Conservation (phyloP, 2,329 filamentous ascomycete genomes). For the Conoideocrella luteorostrata region DNA sequence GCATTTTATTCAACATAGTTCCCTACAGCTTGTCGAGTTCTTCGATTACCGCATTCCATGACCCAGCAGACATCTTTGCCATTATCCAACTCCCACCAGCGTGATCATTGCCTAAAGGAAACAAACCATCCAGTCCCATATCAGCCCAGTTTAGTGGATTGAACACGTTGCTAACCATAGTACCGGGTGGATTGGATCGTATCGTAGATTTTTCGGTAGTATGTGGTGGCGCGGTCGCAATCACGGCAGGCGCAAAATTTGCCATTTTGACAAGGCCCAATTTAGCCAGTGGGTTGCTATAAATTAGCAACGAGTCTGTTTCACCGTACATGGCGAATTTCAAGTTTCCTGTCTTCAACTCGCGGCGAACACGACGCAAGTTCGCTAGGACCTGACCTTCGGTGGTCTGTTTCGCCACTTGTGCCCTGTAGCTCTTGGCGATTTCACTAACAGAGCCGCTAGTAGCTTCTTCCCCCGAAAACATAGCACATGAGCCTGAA, state of each 20-base stretch:
- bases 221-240: too few species aligned
- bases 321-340: slow-evolving; percentile 1
- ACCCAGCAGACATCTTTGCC: slow-evolving; percentile 4
- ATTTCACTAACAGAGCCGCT: slow-evolving; percentile 20
- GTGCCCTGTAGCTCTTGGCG: slow-evolving; percentile 13
- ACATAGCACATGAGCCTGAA: slow-evolving; percentile 10
- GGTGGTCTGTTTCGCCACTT: neutral
- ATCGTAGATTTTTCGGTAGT: too few species aligned
- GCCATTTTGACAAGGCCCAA: slow-evolving; percentile 4
- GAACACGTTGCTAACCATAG: slow-evolving; percentile 1
- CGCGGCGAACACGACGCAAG: neutral
- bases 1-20: too few species aligned
- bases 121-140: neutral
- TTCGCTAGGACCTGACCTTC: slow-evolving; percentile 4
- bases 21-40: neutral
- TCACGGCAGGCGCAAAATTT: slow-evolving; percentile 4
- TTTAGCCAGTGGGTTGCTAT: slow-evolving; percentile 3
- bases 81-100: slow-evolving; percentile 1
- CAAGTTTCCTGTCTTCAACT: neutral
- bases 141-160: slow-evolving; percentile 5
- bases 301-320: slow-evolving; percentile 2
- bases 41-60: neutral
- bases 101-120: neutral
- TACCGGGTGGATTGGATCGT: neutral
- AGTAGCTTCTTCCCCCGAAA: slow-evolving; percentile 17